These are phyloP conservation scores for Colletotrichum siamense DNA, from an alignment of 2,329 filamentous ascomycete species.

Conservation along the genomic window DNA sequence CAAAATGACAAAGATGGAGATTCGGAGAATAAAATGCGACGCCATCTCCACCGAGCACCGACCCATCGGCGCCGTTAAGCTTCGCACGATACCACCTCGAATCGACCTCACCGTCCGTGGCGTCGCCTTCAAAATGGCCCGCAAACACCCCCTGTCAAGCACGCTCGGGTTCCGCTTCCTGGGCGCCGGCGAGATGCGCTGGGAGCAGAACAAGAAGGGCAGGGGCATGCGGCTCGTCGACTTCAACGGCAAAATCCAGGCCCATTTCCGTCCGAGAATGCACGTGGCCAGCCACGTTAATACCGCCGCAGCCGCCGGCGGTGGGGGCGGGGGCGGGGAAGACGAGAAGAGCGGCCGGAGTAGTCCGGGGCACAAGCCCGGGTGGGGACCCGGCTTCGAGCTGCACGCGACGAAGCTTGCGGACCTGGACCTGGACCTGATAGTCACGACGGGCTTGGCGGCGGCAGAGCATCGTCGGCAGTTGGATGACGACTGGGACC, in stretches of 20 bases:
- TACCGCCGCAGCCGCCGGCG: not conserved
- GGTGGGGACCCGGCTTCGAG: constrained; percentile 13
- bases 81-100: constrained; percentile 10
- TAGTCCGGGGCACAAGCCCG: not conserved
- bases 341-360: not conserved
- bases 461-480: constrained; percentile 20
- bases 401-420: constrained; percentile 1
- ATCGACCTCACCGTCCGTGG: constrained; percentile 15
- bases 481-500: constrained; percentile 10
- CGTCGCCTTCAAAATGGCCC: constrained; percentile 10
- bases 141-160: constrained; percentile 9
- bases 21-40: not conserved
- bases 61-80: not conserved
- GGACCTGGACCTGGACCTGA: constrained; percentile 17
- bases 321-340: not conserved
- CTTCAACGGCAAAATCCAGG: constrained; percentile 8
- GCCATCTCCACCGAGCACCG: not conserved
- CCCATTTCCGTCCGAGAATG: constrained; percentile 6
- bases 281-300: not conserved
- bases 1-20: constrained; percentile 15
- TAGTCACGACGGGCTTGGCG: constrained; percentile 19
- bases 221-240: constrained; percentile 17
- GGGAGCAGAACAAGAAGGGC: constrained; percentile 2
- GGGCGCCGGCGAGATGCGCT: constrained; percentile 10
- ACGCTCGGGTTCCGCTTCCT: constrained; percentile 12